These are phyloP conservation scores for Wickerhamiella spandovensis DNA, from an alignment of 805 yeast genomes.

Conservation along the genomic window DNA sequence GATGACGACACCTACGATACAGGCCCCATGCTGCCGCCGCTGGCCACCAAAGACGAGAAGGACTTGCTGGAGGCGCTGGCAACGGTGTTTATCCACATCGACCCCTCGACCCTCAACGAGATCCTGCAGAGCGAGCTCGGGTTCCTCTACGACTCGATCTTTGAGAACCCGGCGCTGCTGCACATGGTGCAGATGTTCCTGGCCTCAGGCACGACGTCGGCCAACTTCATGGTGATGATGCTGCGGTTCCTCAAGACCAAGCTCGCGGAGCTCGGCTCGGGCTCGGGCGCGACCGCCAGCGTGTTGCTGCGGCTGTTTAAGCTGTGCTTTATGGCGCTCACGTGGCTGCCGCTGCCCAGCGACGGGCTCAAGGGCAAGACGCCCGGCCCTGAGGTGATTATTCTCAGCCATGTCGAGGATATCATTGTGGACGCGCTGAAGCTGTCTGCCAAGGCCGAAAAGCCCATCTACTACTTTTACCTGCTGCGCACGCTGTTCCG, in stretches of 20 bases:
- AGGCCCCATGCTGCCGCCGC: conserved; percentile 72
- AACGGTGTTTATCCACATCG: conserved; percentile 83
- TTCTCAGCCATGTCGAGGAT: conserved; percentile 76
- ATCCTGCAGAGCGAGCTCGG: conserved; percentile 71
- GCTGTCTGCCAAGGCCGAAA: conserved; percentile 71
- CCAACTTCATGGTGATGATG: conserved; percentile 77
- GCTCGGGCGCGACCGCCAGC: conserved; percentile 62
- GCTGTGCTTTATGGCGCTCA: conserved; percentile 90
- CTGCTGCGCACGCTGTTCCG: conserved; percentile 79
- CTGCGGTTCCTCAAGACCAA: conserved; percentile 64
- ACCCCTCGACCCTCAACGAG: conserved; percentile 91
- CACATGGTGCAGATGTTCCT: conserved; percentile 89
- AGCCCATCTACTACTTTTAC: conserved; percentile 82
- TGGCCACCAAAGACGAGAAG: conserved; percentile 83
- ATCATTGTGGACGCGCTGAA: conserved; percentile 69
- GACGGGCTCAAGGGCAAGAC: neutral
- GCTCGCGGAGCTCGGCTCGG: conserved; percentile 65
- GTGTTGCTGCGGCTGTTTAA: conserved; percentile 78
- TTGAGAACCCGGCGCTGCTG: conserved; percentile 69
- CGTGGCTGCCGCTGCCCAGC: conserved; percentile 70
- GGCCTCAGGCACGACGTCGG: conserved; percentile 88
- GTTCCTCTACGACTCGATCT: conserved; percentile 61
- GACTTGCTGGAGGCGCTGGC: conserved; percentile 94
- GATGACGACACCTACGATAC: conserved; percentile 4
- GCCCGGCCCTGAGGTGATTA: conserved; percentile 44